These are phyloP conservation scores for Allium sativum DNA, from an alignment of 106 monocot species.

Conservation along the genomic window DNA sequence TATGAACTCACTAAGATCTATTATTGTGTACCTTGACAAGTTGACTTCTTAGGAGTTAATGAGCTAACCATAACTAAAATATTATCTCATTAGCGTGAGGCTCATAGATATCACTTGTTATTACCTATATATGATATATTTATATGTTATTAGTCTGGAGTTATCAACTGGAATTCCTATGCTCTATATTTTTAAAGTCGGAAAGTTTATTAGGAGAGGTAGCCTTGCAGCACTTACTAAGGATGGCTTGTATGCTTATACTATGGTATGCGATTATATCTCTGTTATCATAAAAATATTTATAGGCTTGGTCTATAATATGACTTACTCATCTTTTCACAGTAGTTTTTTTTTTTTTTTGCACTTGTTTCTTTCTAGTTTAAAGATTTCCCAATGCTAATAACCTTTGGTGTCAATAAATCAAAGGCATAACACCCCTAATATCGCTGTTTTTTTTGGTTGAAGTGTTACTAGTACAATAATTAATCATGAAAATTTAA, in stretches of 20 bases:
- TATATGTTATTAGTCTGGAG: conserved; percentile 74
- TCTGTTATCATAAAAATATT: no score
- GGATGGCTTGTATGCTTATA: conserved; percentile 72
- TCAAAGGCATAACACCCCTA: no score
- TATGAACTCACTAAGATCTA: conserved; percentile 80
- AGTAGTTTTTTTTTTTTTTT: no score
- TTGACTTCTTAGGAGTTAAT: conserved; percentile 75
- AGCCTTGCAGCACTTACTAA: conserved; percentile 67
- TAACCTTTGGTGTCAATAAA: no score
- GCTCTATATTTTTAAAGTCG: conserved; percentile 79
- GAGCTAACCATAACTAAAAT: neutral
- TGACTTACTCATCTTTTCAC: no score
- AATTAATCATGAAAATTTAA: no score
- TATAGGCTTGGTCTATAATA: no score
- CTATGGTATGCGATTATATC: conserved; percentile 25
- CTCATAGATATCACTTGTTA: neutral
- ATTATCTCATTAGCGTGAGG: neutral
- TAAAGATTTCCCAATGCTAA: no score
- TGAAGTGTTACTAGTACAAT: no score
- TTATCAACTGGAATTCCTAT: conserved; percentile 83
- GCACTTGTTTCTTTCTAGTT: no score
- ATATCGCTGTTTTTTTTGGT: no score
- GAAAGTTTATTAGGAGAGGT: conserved; percentile 71
- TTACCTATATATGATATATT: neutral
- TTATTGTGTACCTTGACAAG: conserved; percentile 86